Base-by-base conservation (phyloP, 2,329 filamentous ascomycete species). In the Trichoderma harzianum region DNA sequence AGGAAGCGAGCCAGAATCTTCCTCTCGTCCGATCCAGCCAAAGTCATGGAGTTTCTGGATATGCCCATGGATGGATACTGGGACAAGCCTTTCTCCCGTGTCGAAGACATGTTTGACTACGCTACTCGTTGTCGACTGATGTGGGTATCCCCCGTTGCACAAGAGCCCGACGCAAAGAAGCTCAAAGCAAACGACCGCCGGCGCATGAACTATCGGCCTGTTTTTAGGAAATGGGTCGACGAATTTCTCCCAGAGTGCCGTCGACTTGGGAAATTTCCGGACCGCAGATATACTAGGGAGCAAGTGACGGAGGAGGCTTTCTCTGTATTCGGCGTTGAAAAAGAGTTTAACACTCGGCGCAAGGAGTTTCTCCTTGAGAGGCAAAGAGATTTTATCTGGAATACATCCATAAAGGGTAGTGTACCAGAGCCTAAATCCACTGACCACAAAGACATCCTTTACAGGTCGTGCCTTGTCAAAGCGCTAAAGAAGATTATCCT, bases 31-130 rank as follows among this genome's bases (percentile, higher is more conserved):
- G 84, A 91, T 12, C 89, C 92, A 0, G 74, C 74, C 1, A 76
- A 84, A 18, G 85, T 90, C 0, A 83, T 95, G 16, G 65, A 79
- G 0, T 93, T 95, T 75, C 84, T 94, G 0, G 90, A 89, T 0
- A 80, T 95, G 18, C 82, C 88, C 18, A 74, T 77, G 1, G 75
- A 75, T 0, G 72, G 71, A 2, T 81, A 79, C 66, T 93, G 88
- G 84, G 80, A 85, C 24, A 76, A 79, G 14, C 87, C 87, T 0
- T 95, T 95, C 76, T 70, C 73, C 0, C 83, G 80, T 0, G 80
- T 85, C 3, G 77, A 88, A 0, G 86, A 86, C 1, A 80, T 95
- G 75, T 94, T 89, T 78, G 82, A 86, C 21, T 95, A 91, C 82
- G 84, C 86, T 1, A 82, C 86, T 2, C 79, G 79, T 0, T 90